Conservation (phyloP, 768 basidiomycete genomes). For the Suillus lakei region DNA sequence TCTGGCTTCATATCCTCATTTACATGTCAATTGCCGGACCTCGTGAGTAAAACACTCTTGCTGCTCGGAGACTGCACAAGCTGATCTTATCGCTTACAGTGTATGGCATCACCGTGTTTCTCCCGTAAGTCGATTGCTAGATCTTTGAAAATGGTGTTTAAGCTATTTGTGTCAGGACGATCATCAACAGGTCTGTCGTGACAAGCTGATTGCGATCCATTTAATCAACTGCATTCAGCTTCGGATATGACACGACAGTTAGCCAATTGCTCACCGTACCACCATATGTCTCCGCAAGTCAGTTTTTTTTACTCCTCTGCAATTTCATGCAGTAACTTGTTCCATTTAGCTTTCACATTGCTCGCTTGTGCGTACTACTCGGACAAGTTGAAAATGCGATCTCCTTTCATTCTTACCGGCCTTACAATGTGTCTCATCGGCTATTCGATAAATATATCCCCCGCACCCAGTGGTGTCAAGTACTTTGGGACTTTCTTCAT, state of each 20-base stretch:
- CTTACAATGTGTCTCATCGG: constrained; percentile 56
- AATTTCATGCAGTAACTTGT: not conserved
- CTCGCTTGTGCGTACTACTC: constrained; percentile 59
- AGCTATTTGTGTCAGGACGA: constrained; percentile 8
- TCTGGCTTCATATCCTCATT: constrained; percentile 61
- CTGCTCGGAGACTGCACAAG: too few relatives aligned
- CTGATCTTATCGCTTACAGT: constrained; percentile 39
- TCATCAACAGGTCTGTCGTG: constrained; percentile 9
- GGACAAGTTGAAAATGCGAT: constrained; percentile 57
- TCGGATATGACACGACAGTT: constrained; percentile 57
- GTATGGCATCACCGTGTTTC: constrained; percentile 72
- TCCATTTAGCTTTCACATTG: constrained; percentile 48
- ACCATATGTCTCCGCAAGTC: constrained; percentile 66
- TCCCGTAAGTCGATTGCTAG: constrained; percentile 53
- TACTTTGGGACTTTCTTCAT: constrained; percentile 74
- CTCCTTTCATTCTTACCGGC: constrained; percentile 60
- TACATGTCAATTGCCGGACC: constrained; percentile 64
- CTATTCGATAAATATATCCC: constrained; percentile 63
- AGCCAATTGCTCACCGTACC: constrained; percentile 69
- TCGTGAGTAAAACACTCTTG: constrained; percentile 44
- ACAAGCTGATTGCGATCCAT: constrained; percentile 9
- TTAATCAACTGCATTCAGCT: constrained; percentile 37
- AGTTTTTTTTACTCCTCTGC: constrained; percentile 29
- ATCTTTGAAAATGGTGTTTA: not conserved
- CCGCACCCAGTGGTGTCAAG: constrained; percentile 56